Evolutionary conservation across 345 rosid species (phyloP).

Genomic region (Crucihimalaya himalaica): DNA sequence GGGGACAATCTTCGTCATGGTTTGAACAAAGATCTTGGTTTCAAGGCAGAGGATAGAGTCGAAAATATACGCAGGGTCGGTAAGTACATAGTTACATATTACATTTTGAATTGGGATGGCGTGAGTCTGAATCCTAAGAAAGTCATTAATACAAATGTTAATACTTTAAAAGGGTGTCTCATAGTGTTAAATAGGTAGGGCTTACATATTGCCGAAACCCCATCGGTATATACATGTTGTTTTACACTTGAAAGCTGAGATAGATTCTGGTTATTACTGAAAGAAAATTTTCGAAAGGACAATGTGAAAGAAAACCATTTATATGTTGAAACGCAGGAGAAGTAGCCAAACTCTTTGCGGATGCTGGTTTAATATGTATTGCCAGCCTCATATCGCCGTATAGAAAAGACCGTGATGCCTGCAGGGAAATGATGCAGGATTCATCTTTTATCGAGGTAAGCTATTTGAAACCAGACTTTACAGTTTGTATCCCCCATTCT

Average conservation of each 20-base stretch:
- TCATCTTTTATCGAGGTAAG: slow-evolving; percentile 78
- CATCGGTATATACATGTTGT: not conserved
- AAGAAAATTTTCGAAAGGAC: not conserved
- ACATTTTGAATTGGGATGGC: not conserved
- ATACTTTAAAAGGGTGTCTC: not conserved
- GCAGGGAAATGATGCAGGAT: slow-evolving; percentile 73
- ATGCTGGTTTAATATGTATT: slow-evolving; percentile 86
- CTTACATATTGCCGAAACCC: not conserved
- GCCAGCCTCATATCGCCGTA: slow-evolving; percentile 94
- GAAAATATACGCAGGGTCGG: slow-evolving; percentile 96
- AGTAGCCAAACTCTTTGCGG: slow-evolving; percentile 91
- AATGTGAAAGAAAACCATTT: not conserved
- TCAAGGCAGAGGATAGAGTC: slow-evolving; percentile 81
- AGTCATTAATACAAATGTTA: not conserved
- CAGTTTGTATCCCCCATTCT: not conserved
- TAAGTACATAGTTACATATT: slow-evolving; percentile 41
- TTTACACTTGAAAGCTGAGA: not conserved
- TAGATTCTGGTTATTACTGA: not conserved
- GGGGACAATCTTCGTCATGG: slow-evolving; percentile 96
- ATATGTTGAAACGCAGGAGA: slow-evolving; percentile 54
- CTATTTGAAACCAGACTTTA: not conserved
- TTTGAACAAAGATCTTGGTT: slow-evolving; percentile 79
- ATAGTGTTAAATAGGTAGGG: not conserved
- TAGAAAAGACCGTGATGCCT: slow-evolving; percentile 82
- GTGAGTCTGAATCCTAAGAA: not conserved